Base-by-base conservation (phyloP, 148 eudicot genomes). In the Gaultheria prostrata region DNA sequence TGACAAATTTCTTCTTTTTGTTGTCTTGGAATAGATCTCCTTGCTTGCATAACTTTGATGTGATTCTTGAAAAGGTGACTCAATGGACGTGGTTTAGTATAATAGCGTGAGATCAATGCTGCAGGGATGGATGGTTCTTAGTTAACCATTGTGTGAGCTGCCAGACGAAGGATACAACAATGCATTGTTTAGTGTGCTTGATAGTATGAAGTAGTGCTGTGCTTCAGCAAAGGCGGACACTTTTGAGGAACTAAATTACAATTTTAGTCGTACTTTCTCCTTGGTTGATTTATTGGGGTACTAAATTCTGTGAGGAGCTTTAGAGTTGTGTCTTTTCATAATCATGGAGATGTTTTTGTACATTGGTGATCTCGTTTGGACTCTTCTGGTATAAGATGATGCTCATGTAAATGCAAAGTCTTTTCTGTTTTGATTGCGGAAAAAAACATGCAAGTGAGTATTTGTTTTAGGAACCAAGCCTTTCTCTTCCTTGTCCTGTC, bases 11-110 rank as follows among this genome's bases (percentile, higher is more conserved):
- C 3, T 71, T 13, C 76, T 15, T 33, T 33, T 71, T 33, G 2
- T 71, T 4, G n/a, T 71, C 24, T 30, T 15, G 35, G 46, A 35
- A 6, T 13, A 32, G 76, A 71, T 14, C 8, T 71, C 46, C 76
- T 71, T 71, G 15, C n/a, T 72, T 33, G 48, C 77, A 73, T 73
- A 24, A 74, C 51, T 74, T 74, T 39, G 26, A 43, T 74, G 70
- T 43, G 46, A 17, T 43, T 20, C 13, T 43, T 6, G 2, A 74
- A 74, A 35, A 39, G 13, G 6, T 20, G 8, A 1, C 3, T 74
- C 13, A 74, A 18, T 74, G n/a, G 51, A 74, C 4, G 21, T 7
- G 46, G 18, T 43, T 70, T 70, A 5, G 75, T 26, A 70, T 33
- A 45, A 32, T 33, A 70, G 33, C 13, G 7, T 74, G 3, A 20